These are phyloP conservation scores for Scedosporium dehoogii DNA, from an alignment of 2,329 filamentous ascomycete species.

Conservation along the genomic window DNA sequence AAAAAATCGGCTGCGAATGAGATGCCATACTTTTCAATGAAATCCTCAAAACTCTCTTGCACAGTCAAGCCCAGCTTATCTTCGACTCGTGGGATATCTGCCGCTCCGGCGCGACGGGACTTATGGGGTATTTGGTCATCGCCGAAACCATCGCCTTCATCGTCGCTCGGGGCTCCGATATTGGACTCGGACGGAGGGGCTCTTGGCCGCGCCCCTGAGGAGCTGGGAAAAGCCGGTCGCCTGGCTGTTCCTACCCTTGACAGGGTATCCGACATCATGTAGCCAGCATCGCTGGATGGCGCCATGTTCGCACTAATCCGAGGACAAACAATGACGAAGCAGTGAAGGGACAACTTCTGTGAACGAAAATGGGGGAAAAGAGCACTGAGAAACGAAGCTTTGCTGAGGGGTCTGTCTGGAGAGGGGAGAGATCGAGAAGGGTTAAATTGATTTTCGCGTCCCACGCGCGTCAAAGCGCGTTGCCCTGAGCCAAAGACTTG, in stretches of 20 bases:
- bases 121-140: conserved; percentile 52
- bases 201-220: conserved; percentile 42
- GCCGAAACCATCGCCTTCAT: conserved; percentile 51
- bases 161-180: conserved; percentile 48
- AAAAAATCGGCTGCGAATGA: not conserved
- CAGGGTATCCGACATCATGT: conserved; percentile 46
- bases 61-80: conserved; percentile 67
- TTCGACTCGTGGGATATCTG: conserved; percentile 59
- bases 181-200: conserved; percentile 52
- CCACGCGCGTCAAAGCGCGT: not conserved
- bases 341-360: not conserved
- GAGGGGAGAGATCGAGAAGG: not conserved
- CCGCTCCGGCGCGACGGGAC: conserved; percentile 26
- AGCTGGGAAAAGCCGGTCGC: conserved; percentile 35
- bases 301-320: conserved; percentile 27
- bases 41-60: conserved; percentile 67
- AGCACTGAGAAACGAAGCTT: not conserved
- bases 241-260: conserved; percentile 31
- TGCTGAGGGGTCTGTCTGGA: not conserved
- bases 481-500: not conserved
- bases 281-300: conserved; percentile 45
- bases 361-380: not conserved
- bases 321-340: not conserved
- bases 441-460: conserved; percentile 3
- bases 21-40: conserved; percentile 59